A percentile compares a stretch with the other conserved stretches of the same genome.
phyloP scores from a whole-genome alignment of 148 eudicot species.

The Oxyria digyna region DNA sequence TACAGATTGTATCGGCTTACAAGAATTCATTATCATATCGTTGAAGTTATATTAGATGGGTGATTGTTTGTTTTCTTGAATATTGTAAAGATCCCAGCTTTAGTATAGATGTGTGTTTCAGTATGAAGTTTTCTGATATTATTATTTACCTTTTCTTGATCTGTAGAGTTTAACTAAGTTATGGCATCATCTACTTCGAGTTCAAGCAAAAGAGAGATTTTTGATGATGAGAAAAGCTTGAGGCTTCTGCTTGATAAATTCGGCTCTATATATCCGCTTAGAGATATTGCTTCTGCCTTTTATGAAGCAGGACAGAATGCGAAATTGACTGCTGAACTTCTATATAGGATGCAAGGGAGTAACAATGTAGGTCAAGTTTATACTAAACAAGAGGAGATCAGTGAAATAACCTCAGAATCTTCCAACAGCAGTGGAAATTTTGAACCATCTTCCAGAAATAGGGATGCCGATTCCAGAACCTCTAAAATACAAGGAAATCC shows the following conservation, averaged over 20 bases:
- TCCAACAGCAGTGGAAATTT: conserved; percentile 4
- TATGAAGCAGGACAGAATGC: conserved; percentile 25
- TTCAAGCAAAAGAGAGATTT: neutral
- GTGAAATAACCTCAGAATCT: conserved; percentile 11
- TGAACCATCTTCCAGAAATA: conserved; percentile 11
- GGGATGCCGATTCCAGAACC: conserved; percentile 8
- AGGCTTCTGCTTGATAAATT: conserved; percentile 26
- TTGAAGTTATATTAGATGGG: neutral
- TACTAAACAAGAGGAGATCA: neutral
- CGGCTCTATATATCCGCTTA: conserved; percentile 27
- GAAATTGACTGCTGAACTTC: conserved; percentile 17
- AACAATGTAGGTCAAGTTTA: conserved; percentile 1
- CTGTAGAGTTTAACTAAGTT: neutral
- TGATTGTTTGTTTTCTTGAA: neutral
- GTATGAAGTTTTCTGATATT: neutral
- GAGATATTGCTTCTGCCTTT: conserved; percentile 31
- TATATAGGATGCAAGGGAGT: conserved; percentile 9
- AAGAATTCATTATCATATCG: neutral
- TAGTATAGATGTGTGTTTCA: neutral
- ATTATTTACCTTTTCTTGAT: neutral
- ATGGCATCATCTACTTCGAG: conserved; percentile 22
- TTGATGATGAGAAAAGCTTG: conserved; percentile 23
- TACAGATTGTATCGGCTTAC: too few relatives aligned
- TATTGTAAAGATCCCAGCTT: neutral
- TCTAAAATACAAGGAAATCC: conserved; percentile 9